A percentile compares a stretch with the other conserved stretches of the same genome.
phyloP scores from a whole-genome alignment of 2,329 filamentous ascomycete genomes.

The Dactylellina haptotyla region DNA sequence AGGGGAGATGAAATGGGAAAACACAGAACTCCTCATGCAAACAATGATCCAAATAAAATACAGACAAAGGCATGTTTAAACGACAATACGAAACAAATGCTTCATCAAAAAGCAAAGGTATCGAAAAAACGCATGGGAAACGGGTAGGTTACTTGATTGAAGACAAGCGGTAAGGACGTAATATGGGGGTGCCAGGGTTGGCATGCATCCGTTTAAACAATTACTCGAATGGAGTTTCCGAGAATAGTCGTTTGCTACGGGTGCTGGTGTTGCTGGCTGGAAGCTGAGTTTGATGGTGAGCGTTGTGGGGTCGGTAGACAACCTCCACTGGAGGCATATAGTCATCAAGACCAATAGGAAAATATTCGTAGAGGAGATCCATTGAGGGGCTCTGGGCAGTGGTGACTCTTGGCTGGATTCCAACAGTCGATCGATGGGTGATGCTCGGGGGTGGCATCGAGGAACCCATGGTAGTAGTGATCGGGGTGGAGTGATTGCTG shows the following conservation, averaged over 20 bases:
- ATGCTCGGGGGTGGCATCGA: constrained; percentile 37
- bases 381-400: constrained; percentile 45
- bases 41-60: constrained; percentile 38
- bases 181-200: neutral
- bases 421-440: constrained; percentile 11
- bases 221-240: constrained; percentile 49
- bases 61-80: constrained; percentile 11
- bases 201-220: neutral
- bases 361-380: constrained; percentile 53
- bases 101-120: constrained; percentile 8
- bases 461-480: constrained; percentile 24
- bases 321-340: constrained; percentile 48
- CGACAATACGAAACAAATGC: neutral
- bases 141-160: neutral
- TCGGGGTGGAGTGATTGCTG: constrained; percentile 7
- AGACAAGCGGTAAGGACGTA: constrained; percentile 1
- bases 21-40: constrained; percentile 52
- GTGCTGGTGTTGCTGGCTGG: constrained; percentile 37
- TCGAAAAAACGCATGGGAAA: neutral
- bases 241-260: constrained; percentile 52
- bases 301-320: constrained; percentile 48
- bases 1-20: neutral
- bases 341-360: constrained; percentile 46
- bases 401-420: neutral
- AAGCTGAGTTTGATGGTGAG: constrained; percentile 48